A percentile compares a stretch with the other conserved stretches of the same genome.
These are phyloP conservation scores for Gnomoniopsis sp. DNA, from an alignment of 2,329 filamentous ascomycete genomes.

Conservation along the genomic window DNA sequence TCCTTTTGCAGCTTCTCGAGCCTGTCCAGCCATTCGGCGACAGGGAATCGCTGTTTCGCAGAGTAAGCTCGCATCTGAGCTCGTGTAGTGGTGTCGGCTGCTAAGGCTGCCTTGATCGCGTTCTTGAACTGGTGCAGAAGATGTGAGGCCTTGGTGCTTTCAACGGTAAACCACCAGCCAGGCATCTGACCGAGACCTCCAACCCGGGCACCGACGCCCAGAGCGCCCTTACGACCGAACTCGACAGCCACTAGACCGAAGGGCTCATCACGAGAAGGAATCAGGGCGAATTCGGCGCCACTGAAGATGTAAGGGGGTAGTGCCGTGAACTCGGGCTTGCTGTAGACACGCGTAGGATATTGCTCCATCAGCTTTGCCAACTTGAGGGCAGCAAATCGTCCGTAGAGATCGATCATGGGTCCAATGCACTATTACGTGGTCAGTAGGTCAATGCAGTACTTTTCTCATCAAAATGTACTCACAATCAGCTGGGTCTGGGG, in stretches of 20 bases:
- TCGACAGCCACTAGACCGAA: constrained; percentile 68
- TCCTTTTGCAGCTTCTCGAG: constrained; percentile 58
- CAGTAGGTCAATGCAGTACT: neutral
- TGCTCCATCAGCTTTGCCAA: constrained; percentile 60
- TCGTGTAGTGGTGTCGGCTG: constrained; percentile 50
- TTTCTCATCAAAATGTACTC: neutral
- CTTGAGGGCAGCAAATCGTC: constrained; percentile 64
- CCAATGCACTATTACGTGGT: constrained; percentile 42
- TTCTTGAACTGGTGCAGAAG: constrained; percentile 61
- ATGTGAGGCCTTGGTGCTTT: constrained; percentile 55
- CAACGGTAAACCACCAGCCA: constrained; percentile 68
- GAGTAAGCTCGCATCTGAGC: constrained; percentile 62
- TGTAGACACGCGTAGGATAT: constrained; percentile 63
- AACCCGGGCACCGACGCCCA: constrained; percentile 62
- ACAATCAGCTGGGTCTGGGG: constrained; percentile 55
- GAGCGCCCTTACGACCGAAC: constrained; percentile 63
- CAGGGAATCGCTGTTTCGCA: constrained; percentile 62
- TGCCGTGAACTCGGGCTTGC: constrained; percentile 64
- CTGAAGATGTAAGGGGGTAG: constrained; percentile 65
- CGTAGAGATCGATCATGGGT: constrained; percentile 63
- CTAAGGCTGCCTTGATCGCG: constrained; percentile 57
- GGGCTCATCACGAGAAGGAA: constrained; percentile 67
- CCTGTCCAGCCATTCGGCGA: constrained; percentile 63
- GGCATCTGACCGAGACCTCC: constrained; percentile 66
- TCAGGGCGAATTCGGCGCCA: constrained; percentile 65